Base-by-base conservation (phyloP, 257 asterid species). In the Ilex asprella region DNA sequence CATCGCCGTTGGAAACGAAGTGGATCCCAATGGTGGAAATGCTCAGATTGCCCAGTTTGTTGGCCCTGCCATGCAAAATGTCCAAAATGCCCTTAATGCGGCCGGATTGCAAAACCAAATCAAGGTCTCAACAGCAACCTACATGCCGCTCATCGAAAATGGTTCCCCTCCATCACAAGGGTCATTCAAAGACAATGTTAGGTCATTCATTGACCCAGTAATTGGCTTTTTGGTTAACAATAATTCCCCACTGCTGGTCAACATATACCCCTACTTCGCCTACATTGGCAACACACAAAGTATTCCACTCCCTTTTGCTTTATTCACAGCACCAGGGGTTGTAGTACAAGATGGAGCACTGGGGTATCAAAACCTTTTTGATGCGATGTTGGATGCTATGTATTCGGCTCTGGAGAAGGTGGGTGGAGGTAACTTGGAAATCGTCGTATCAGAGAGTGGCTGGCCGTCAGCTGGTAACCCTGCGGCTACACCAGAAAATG, bases 371-470 rank as follows among this genome's bases (percentile, higher is more conserved):
- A 3, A 29, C 62, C 0, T 21, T 21, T 21, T 21, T 21, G 27
- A 21, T 21, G 27, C 27, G 27, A 21, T 21, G 27, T 21, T 21
- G 6, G 55, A 50, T 1, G 55, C 14, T 0, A 10, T 63, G 12
- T 16, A 73, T 41, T 61, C 67, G 0, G 78, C 78, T 7, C 43
- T 73, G 14, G 78, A 51, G 13, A 54, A 43, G 16, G 61, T 29
- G 5, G 78, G 75, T 21, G 80, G 78, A 10, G 11, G 77, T 0
- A 2, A 58, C 2, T 14, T 78, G 35, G 69, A 39, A 31, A 64
- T 74, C 10, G 80, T 78, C 39, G 78, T 71, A 54, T 67, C 80
- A 8, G 81, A 76, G 70, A 76, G 63, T 13, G 81, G 81, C 4
- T 76, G 81, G 81, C 81, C 81, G 0, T 68, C 82, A 44, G 73